These are phyloP conservation scores for Acanthamoeba triangularis DNA, from an alignment of 208 protist species.

Conservation along the genomic window DNA sequence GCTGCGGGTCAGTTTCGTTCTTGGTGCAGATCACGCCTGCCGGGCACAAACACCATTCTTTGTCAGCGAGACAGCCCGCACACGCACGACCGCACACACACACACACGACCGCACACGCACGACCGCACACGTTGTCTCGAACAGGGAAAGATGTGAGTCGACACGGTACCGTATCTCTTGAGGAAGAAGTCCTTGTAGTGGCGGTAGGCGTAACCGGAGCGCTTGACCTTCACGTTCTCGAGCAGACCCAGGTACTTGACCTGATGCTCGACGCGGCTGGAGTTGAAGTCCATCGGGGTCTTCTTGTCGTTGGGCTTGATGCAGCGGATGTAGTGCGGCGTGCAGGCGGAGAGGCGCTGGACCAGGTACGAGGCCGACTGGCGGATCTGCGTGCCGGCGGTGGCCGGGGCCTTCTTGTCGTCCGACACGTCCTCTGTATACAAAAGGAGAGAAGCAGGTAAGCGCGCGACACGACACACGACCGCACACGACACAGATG, in stretches of 20 bases:
- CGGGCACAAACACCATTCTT: neutral
- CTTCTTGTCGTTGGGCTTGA: slow-evolving; percentile 97
- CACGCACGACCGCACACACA: neutral
- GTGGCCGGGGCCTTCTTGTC: slow-evolving; percentile 53
- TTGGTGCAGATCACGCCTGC: slow-evolving; percentile 31
- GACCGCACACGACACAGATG: neutral
- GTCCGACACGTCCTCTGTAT: slow-evolving; percentile 7
- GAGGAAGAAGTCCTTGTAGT: slow-evolving; percentile 95
- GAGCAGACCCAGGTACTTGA: slow-evolving; percentile 90
- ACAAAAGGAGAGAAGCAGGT: slow-evolving; percentile 60
- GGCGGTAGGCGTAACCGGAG: slow-evolving; percentile 91
- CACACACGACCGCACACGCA: neutral
- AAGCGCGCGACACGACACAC: neutral
- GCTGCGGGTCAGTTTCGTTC: slow-evolving; percentile 78
- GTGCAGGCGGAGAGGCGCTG: slow-evolving; percentile 87
- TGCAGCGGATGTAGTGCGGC: slow-evolving; percentile 97
- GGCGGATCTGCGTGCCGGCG: neutral
- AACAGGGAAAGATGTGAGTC: neutral
- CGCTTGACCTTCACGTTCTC: slow-evolving; percentile 93
- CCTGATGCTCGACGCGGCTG: slow-evolving; percentile 89
- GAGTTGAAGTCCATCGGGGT: slow-evolving; percentile 89
- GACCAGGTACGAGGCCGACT: neutral
- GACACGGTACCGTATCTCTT: slow-evolving; percentile 87
- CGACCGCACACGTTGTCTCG: no score
- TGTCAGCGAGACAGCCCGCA: neutral